Base-by-base conservation (phyloP, 2,329 filamentous ascomycete species). In the Gyromitra esculenta region DNA sequence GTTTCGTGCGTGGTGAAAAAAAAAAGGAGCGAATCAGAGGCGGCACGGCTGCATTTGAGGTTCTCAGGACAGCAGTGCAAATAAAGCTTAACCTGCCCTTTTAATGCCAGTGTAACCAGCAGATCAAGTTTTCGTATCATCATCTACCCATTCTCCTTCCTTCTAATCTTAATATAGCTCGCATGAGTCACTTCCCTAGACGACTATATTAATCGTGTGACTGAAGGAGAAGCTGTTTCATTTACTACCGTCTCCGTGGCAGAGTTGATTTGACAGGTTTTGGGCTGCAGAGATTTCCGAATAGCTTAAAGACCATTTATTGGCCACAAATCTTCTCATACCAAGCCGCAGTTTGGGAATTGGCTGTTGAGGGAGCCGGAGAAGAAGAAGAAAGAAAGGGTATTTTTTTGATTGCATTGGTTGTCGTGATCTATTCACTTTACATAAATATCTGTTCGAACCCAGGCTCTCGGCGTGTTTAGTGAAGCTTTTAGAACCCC, bases 391-490 rank as follows among this genome's bases (percentile, higher is more conserved):
- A 31, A 31, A 31, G 4, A 4, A 3, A 31, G 4, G 25, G 25
- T 1, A 4, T 31, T 31, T 31, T 18, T 7, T n/a, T 18, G 15
- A 21, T n/a, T n/a, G 11, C 13, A n/a, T 52, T 52, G 11, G 4
- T 8, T 56, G 11, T 35, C 8, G 21, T 56, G 11, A 31, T 56
- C 21, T 31, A n/a, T 54, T 54, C 31, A 11, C 18, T 13, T 31
- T 54, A 25, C 50, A 57, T 60, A 60, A 60, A 43, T 60, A 60
- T 60, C 37, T 60, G 57, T n/a, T n/a, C n/a, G 31, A 9, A 35
- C 57, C 60, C 41, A 5, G 18, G 5, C 31, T 15, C 56, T 5
- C 54, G 21, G 15, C 11, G 35, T 35, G 31, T 60, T n/a, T 18
- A 5, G 31, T 18, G 56, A 56, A 56, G 52, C 15, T 57, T 31